phyloP scores from a whole-genome alignment of 257 asterid genomes.

The Osmanthus fragrans region DNA sequence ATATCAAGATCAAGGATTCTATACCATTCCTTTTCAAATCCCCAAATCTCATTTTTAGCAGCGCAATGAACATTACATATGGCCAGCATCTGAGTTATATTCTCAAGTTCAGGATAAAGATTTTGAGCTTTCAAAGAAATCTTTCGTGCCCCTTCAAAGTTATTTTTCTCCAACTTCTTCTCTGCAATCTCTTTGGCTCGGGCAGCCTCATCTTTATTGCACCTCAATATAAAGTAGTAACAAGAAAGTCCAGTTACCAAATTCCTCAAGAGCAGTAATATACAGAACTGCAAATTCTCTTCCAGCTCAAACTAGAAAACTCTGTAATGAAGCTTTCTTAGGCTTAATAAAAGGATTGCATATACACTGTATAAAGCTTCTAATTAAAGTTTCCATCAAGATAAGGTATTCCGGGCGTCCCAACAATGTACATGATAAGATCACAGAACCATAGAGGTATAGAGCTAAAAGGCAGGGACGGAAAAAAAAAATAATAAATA shows the following conservation, averaged over 20 bases:
- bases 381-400: neutral
- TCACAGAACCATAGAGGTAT: conserved; percentile 10
- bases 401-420: conserved; percentile 5
- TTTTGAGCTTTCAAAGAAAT: conserved; percentile 59
- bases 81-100: conserved; percentile 61
- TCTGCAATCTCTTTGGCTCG: conserved; percentile 70
- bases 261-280: conserved; percentile 3
- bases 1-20: conserved; percentile 75
- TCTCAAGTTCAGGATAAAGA: conserved; percentile 76
- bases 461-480: neutral
- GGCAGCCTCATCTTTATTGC: conserved; percentile 83
- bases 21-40: conserved; percentile 78
- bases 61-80: conserved; percentile 79
- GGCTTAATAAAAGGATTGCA: too few species aligned
- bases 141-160: conserved; percentile 69
- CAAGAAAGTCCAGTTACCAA: conserved; percentile 2
- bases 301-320: conserved; percentile 19
- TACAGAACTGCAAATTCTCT: neutral
- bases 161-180: conserved; percentile 59
- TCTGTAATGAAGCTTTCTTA: conserved; percentile 3
- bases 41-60: conserved; percentile 42
- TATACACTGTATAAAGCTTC: too few species aligned
- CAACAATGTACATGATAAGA: conserved; percentile 7
- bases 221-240: conserved; percentile 19
- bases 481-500: conserved; percentile 1